These are phyloP conservation scores for Termitomyces sp. DNA, from an alignment of 768 basidiomycete genomes.

Conservation along the genomic window DNA sequence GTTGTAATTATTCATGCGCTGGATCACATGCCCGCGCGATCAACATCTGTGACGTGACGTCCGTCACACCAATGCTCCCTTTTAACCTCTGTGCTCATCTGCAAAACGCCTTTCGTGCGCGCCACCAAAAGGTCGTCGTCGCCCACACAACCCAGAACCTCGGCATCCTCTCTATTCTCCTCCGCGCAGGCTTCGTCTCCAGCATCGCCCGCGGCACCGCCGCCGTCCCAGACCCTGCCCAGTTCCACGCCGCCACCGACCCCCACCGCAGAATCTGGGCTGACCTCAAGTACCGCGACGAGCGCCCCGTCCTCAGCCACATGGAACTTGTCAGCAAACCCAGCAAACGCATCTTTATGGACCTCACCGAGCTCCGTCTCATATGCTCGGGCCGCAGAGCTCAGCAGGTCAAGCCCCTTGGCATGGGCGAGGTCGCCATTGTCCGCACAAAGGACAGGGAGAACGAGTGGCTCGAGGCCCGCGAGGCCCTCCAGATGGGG, in stretches of 20 bases:
- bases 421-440: constrained; percentile 90
- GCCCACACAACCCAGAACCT: constrained; percentile 86
- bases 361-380: constrained; percentile 61
- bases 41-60: too few relatives aligned
- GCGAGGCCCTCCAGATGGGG: constrained; percentile 80
- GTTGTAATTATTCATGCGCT: too few relatives aligned
- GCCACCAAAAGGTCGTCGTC: constrained; percentile 72
- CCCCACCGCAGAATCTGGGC: constrained; percentile 86
- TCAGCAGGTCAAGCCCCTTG: constrained; percentile 75
- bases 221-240: constrained; percentile 53
- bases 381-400: constrained; percentile 82
- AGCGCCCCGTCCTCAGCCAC: constrained; percentile 71
- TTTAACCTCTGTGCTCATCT: constrained; percentile 86
- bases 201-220: constrained; percentile 77
- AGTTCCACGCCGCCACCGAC: constrained; percentile 54
- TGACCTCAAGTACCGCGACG: constrained; percentile 88
- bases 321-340: constrained; percentile 86
- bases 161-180: constrained; percentile 87
- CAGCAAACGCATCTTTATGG: constrained; percentile 75
- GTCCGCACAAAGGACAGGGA: constrained; percentile 67
- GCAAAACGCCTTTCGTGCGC: constrained; percentile 88
- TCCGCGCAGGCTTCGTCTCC: constrained; percentile 85
- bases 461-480: constrained; percentile 85
- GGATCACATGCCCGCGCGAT: too few relatives aligned
- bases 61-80: constrained; percentile 41